Evolutionary conservation across 441 rosid genomes (phyloP).

Genomic region (Erodium moschatum): DNA sequence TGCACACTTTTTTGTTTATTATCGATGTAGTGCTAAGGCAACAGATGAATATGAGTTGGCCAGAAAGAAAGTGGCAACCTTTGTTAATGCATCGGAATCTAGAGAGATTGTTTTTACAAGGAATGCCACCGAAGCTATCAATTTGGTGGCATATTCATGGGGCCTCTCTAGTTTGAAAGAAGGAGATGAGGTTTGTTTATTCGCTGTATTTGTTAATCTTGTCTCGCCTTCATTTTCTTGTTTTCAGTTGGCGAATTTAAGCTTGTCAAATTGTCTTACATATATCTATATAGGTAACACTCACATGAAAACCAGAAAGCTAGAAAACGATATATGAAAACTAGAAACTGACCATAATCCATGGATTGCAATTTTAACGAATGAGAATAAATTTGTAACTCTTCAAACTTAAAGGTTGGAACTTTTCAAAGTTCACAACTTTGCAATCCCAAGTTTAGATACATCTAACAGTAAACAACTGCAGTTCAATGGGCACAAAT

Average conservation of each 20-base stretch:
- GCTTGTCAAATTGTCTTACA: background rate
- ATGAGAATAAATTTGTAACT: no score
- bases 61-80: constrained; percentile 73
- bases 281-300: background rate
- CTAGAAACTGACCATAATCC: no score
- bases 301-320: no score
- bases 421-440: no score
- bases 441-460: no score
- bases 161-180: constrained; percentile 63
- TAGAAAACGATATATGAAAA: no score
- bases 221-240: background rate
- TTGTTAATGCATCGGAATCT: constrained; percentile 63
- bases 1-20: background rate
- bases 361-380: no score
- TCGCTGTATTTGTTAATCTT: background rate
- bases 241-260: background rate
- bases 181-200: constrained; percentile 63
- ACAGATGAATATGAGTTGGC: constrained; percentile 86
- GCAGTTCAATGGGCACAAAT: no score
- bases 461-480: no score
- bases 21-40: constrained; percentile 61
- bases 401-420: no score
- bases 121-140: constrained; percentile 96
- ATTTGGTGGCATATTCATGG: constrained; percentile 80
- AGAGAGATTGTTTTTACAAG: constrained; percentile 77